These are phyloP conservation scores for Knufia fluminis DNA, from an alignment of 2,329 filamentous ascomycete species.

Conservation along the genomic window DNA sequence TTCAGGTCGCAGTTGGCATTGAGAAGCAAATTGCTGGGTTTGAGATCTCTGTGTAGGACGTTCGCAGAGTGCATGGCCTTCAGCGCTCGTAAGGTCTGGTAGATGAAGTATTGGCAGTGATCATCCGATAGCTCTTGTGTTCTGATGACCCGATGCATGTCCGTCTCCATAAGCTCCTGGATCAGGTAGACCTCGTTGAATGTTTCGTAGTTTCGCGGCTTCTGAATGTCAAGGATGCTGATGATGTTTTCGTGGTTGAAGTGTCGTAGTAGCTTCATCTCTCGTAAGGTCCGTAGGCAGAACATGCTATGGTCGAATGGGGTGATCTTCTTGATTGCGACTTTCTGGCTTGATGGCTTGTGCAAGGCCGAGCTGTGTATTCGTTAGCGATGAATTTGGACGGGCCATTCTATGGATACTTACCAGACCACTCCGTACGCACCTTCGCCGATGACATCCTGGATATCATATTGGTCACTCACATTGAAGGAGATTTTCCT, in stretches of 20 bases:
- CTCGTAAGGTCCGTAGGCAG: conserved; percentile 86
- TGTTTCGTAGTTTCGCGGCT: conserved; percentile 87
- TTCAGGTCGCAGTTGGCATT: conserved; percentile 99
- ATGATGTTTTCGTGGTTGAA: conserved; percentile 99
- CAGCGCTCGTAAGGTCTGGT: conserved; percentile 91
- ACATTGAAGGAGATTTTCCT: conserved; percentile 99
- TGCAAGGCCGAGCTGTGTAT: conserved; percentile 79
- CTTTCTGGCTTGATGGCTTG: conserved; percentile 96
- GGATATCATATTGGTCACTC: conserved; percentile 98
- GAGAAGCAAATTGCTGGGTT: conserved; percentile 90
- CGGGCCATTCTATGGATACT: conserved; percentile 28
- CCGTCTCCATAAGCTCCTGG: conserved; percentile 98
- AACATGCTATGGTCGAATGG: conserved; percentile 99
- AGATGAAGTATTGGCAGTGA: conserved; percentile 99
- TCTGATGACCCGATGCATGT: conserved; percentile 98
- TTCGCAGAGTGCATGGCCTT: conserved; percentile 99
- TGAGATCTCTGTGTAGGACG: conserved; percentile 91
- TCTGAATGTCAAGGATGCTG: conserved; percentile 97
- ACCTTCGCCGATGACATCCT: conserved; percentile 97
- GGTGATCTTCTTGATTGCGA: conserved; percentile 99
- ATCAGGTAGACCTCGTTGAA: conserved; percentile 99
- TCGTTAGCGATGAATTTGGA: background rate
- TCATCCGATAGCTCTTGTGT: conserved; percentile 98
- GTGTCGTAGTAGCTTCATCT: conserved; percentile 98
- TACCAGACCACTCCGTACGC: conserved; percentile 98